A percentile compares a stretch with the other conserved stretches of the same genome.
These are phyloP conservation scores for Fusarium camptoceras DNA, from an alignment of 2,329 filamentous ascomycete species.

Conservation along the genomic window DNA sequence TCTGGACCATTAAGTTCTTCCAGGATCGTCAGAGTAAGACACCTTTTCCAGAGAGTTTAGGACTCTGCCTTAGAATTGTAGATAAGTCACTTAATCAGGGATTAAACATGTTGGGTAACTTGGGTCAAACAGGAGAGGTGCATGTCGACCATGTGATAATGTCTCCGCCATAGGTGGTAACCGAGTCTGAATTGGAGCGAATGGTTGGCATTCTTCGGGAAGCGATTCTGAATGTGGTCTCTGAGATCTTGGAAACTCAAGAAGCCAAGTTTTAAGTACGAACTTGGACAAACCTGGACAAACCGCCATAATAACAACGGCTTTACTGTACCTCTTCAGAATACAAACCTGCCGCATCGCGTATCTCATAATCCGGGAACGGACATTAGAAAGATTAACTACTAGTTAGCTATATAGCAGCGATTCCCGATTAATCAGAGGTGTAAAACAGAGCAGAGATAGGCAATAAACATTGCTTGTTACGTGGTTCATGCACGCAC, in stretches of 20 bases:
- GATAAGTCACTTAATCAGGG: neutral
- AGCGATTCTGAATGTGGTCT: neutral
- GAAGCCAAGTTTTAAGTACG: neutral
- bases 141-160: slow-evolving; percentile 10
- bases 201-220: slow-evolving; percentile 3
- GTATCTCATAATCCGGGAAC: neutral
- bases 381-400: neutral
- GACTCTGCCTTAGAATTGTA: slow-evolving; percentile 2
- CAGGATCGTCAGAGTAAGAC: slow-evolving; percentile 1
- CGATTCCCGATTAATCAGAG: neutral
- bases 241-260: neutral
- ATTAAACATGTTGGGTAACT: slow-evolving; percentile 7
- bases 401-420: neutral
- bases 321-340: neutral
- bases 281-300: neutral
- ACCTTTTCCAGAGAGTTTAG: neutral
- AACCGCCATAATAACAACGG: neutral
- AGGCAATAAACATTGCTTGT: neutral
- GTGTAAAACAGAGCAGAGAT: neutral
- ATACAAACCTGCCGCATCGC: neutral
- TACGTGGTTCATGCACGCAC: neutral
- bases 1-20: slow-evolving; percentile 8
- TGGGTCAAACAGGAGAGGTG: neutral
- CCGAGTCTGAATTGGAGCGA: neutral
- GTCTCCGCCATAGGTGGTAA: slow-evolving; percentile 6